Base-by-base conservation (phyloP, 2,329 filamentous ascomycete species). In the Hymenoscyphus fraxineus region DNA sequence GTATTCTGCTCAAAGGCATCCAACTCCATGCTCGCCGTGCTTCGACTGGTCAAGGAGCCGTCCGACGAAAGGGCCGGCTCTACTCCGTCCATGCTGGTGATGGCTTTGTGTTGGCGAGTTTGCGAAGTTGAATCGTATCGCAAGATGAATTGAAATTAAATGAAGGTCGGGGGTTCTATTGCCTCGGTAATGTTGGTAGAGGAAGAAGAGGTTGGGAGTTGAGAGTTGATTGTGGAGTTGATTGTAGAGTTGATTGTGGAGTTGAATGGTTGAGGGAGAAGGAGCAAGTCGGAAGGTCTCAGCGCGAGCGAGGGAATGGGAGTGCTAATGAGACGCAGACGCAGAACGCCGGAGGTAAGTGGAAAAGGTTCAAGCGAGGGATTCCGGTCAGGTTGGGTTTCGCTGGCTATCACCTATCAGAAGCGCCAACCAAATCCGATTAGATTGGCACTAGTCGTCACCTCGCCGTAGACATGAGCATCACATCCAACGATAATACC, bases 21-120 rank as follows among this genome's bases (percentile, higher is more conserved):
- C 10, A 70, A 59, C 22, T 73, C 72, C 69, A 73, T 71, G 57
- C 67, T 70, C 22, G 70, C 64, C 1, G 68, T 69, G 41, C 69
- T 72, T 39, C 64, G 59, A 61, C 64, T 70, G 7, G 72, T 72
- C 60, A 73, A 67, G 2, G 72, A 73, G 19, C 47, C 47, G 10
- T 62, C 71, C 4, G 70, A 71, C 57, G 71, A 71, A 3, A 59
- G 59, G 19, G 40, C 16, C 1, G 65, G 38, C n/a, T 47, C 27
- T 16, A 44, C 19, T 32, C 67, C 65, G 63, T 68, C 69, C 32
- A 47, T 58, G 27, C 51, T 54, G 57, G 19, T 32, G 58, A 54
- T 27, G 10, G 31, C 19, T 38, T 54, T 27, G 16, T 41, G 31
- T 22, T 55, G 61, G 9, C 13, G 47, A 54, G 47, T 19, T 54